A percentile compares a stretch with the other conserved stretches of the same genome.
phyloP scores from a whole-genome alignment of 2,329 filamentous ascomycete species.

The Penicillium occitanis region DNA sequence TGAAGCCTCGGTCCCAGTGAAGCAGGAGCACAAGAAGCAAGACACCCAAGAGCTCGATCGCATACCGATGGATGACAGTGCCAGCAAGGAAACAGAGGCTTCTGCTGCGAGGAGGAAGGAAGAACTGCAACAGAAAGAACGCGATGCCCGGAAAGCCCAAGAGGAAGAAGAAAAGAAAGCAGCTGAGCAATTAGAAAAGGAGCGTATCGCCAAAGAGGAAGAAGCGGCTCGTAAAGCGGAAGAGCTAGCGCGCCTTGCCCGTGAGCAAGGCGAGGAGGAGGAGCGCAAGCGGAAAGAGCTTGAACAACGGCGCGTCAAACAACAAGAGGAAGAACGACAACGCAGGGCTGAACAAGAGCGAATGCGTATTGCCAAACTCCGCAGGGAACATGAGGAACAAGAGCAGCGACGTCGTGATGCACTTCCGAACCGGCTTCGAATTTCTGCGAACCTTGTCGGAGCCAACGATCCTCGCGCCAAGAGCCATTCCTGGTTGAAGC shows the following conservation, averaged over 20 bases:
- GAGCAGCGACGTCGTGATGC: conserved; percentile 49
- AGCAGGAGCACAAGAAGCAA: conserved; percentile 34
- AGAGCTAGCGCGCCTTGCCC: conserved; percentile 37
- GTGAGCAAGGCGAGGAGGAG: conserved; percentile 45
- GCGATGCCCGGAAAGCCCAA: conserved; percentile 8
- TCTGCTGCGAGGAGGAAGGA: conserved; percentile 26
- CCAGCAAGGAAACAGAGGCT: conserved; percentile 26
- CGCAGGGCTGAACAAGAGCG: conserved; percentile 45
- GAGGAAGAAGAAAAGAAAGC: conserved; percentile 26
- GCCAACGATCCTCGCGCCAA: conserved; percentile 44
- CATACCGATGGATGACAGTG: conserved; percentile 31
- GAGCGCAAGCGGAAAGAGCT: conserved; percentile 45
- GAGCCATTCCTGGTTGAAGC: conserved; percentile 45
- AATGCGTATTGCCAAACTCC: conserved; percentile 43
- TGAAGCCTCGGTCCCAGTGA: conserved; percentile 30
- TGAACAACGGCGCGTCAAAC: conserved; percentile 44
- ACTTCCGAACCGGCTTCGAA: conserved; percentile 47
- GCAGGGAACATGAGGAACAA: conserved; percentile 47
- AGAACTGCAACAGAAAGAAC: conserved; percentile 22
- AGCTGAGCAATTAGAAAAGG: conserved; percentile 31
- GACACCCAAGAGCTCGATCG: conserved; percentile 31
- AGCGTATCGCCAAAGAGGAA: conserved; percentile 37
- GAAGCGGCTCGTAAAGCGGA: conserved; percentile 27
- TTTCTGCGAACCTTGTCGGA: conserved; percentile 47
- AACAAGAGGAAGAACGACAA: conserved; percentile 49